Conservation (phyloP, 257 asterid species). For the Plectranthus barbatus region DNA sequence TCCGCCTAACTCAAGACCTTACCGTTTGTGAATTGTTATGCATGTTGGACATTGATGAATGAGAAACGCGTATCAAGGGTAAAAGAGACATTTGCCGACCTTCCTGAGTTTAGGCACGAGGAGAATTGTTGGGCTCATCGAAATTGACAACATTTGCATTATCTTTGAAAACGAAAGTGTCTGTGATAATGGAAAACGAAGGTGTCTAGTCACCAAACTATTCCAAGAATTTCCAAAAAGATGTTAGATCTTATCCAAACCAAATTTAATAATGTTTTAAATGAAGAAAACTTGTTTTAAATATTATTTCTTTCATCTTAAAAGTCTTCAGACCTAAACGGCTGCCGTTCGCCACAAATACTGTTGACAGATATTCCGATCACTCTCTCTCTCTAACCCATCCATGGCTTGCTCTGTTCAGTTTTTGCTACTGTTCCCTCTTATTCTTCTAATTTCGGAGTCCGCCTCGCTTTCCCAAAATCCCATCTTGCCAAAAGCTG, state of each 20-base stretch:
- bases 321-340: conserved; percentile 12
- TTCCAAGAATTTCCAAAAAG: neutral
- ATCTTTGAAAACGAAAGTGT: too few relatives aligned
- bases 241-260: conserved; percentile 33
- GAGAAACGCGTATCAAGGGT: neutral
- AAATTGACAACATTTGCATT: neutral
- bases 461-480: conserved; percentile 25
- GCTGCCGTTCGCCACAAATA: conserved; percentile 49
- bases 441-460: conserved; percentile 11
- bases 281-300: too few relatives aligned
- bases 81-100: neutral
- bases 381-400: neutral
- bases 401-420: conserved; percentile 28
- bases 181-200: conserved; percentile 3
- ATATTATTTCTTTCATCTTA: conserved; percentile 10
- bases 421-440: conserved; percentile 13
- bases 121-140: neutral
- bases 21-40: too few relatives aligned
- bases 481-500: conserved; percentile 59
- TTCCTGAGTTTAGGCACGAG: neutral
- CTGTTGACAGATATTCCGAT: neutral
- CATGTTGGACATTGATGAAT: neutral
- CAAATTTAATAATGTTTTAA: neutral
- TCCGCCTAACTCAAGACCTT: too few relatives aligned
- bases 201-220: conserved; percentile 28